phyloP scores from a whole-genome alignment of 176 grass and related monocot species.

The Tillandsia fasciculata region DNA sequence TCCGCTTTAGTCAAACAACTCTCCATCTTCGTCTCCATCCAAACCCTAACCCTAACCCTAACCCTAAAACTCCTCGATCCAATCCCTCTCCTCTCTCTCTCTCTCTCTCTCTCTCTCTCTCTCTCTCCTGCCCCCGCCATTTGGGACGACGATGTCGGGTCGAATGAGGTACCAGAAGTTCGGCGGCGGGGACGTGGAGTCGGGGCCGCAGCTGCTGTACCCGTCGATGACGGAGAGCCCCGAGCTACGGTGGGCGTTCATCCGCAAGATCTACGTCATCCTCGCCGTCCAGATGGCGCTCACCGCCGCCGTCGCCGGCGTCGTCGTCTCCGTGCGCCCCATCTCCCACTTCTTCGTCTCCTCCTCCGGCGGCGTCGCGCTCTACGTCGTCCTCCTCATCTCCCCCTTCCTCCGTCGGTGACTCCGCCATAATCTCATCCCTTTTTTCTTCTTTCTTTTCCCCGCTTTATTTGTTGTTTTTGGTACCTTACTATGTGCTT shows the following conservation, averaged over 20 bases:
- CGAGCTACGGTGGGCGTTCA: constrained; percentile 76
- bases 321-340: constrained; percentile 62
- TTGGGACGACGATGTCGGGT: too few species aligned
- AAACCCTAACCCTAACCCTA: too few species aligned
- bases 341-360: constrained; percentile 79
- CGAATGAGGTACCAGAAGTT: background rate
- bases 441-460: background rate
- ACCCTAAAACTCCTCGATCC: too few species aligned
- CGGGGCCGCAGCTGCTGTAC: constrained; percentile 33
- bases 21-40: too few species aligned
- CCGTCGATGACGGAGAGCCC: constrained; percentile 76
- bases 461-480: background rate
- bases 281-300: constrained; percentile 59
- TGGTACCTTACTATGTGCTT: background rate
- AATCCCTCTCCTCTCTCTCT: too few species aligned
- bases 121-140: too few species aligned
- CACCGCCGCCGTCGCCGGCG: constrained; percentile 48
- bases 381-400: constrained; percentile 65
- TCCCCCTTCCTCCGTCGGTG: constrained; percentile 46
- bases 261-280: constrained; percentile 87
- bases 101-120: too few species aligned
- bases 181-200: constrained; percentile 37
- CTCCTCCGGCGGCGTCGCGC: constrained; percentile 40
- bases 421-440: too few species aligned
- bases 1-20: too few species aligned